Evolutionary conservation across 257 asterid genomes (phyloP), one percentile per base, ranked within the genome.

Genomic region (Paraleonurus japonicus): DNA sequence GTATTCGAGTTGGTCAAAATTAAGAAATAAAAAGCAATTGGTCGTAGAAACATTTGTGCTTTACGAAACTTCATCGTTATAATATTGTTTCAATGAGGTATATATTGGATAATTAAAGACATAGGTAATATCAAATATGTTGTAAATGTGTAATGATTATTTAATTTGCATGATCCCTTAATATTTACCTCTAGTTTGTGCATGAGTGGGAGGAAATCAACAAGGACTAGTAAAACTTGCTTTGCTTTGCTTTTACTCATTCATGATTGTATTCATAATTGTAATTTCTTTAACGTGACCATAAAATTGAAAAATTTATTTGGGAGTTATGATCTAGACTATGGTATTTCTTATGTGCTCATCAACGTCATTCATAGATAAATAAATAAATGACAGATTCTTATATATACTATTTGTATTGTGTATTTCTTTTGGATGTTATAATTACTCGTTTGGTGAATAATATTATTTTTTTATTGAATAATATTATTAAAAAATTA

Each of bases 231-330:
- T 16, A 39, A 39, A 37, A 57, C 32, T 57, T 24, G 37, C 20
- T 58, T 47, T 47, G 17, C 60, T 60, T 75, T 61, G 59, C 71
- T 75, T 69, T 68, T 50, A 75, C 75, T 50, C 75, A 24, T 26
- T 75, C n/a, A 75, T 75, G 10, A 75, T 75, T 75, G 12, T 10
- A 33, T 61, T 58, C 50, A 60, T 66, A 32, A 74, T 75, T 24
- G 35, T 75, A 33, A 63, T 75, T 48, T 43, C 57, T 57, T 13
- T 11, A 51, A 19, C 53, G 4, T n/a, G 20, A 15, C 53, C 20
- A 45, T 1, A 2, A 47, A 47, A n/a, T n/a, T 47, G 54, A n/a
- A 13, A 5, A 4, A n/a, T 16, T 12, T n/a, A n/a, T 5, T n/a
- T 47, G 1, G 9, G 5, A n/a, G 22, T 41, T 41, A 12, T 12